Conservation (phyloP, 2,329 filamentous ascomycete genomes). For the Cladosporium sp. region DNA sequence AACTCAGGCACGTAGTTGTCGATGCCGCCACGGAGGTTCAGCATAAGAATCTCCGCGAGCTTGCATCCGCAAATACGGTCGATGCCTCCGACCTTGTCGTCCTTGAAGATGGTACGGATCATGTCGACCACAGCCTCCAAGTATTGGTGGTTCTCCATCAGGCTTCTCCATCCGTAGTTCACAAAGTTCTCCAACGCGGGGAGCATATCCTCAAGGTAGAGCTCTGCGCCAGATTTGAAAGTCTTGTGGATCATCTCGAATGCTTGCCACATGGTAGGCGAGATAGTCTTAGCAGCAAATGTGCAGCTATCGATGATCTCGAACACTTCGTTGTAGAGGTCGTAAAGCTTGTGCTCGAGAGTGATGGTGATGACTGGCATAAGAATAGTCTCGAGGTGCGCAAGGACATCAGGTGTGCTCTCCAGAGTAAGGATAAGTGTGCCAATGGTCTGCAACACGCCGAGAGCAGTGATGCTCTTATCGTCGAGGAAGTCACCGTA, state of each 20-base stretch:
- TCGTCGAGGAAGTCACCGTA: constrained; percentile 93
- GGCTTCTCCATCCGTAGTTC: constrained; percentile 76
- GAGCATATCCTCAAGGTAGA: constrained; percentile 98
- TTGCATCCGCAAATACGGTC: constrained; percentile 98
- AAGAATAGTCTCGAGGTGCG: constrained; percentile 90
- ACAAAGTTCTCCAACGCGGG: constrained; percentile 97
- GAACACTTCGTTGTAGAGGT: constrained; percentile 96
- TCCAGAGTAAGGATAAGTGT: constrained; percentile 95
- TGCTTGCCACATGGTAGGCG: constrained; percentile 95
- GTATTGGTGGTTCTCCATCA: constrained; percentile 80
- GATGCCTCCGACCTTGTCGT: constrained; percentile 86
- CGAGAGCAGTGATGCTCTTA: constrained; percentile 95
- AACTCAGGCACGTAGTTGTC: constrained; percentile 88
- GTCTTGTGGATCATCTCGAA: constrained; percentile 96
- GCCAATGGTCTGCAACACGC: constrained; percentile 94
- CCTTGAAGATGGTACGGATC: constrained; percentile 91
- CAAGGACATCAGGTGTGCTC: constrained; percentile 90
- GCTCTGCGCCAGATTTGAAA: constrained; percentile 93
- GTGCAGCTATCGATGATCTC: constrained; percentile 99
- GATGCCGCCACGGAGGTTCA: constrained; percentile 83
- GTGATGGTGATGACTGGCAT: constrained; percentile 98
- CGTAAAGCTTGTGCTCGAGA: constrained; percentile 94
- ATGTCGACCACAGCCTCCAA: constrained; percentile 86
- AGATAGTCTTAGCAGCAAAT: constrained; percentile 93
- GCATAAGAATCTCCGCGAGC: constrained; percentile 93